Evolutionary conservation across 352 stramenopile species (phyloP).

Genomic region (Chloridella minuta): DNA sequence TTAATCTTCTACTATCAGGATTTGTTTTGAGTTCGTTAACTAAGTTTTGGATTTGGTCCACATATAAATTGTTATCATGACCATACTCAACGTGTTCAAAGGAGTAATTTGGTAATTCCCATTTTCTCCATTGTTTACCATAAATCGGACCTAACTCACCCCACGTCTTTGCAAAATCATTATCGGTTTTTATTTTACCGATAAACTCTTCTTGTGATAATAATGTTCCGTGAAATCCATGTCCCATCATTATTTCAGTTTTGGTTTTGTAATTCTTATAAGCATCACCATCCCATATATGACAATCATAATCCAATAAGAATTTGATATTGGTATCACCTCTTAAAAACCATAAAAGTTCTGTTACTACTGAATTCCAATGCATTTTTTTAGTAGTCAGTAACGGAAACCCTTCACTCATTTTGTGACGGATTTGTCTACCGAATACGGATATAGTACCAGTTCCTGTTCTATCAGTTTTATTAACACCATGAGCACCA

Average conservation of each 20-base stretch:
- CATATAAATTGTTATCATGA: no score
- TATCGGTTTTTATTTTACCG: no score
- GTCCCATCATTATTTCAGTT: no score
- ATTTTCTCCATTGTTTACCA: slow-evolving; percentile 84
- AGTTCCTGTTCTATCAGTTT: slow-evolving; percentile 81
- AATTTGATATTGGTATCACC: background rate
- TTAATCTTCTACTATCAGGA: slow-evolving; percentile 76
- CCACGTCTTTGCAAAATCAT: no score
- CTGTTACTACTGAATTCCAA: slow-evolving; percentile 33
- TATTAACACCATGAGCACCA: background rate
- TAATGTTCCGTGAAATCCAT: no score
- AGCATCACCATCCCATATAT: background rate
- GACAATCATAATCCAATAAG: background rate
- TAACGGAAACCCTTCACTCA: slow-evolving; percentile 73
- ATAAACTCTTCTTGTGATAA: no score
- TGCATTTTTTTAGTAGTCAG: slow-evolving; percentile 98
- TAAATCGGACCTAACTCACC: slow-evolving; percentile 79
- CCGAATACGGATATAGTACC: slow-evolving; percentile 93
- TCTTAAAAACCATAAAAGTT: background rate
- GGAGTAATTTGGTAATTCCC: no score
- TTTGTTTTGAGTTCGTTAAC: slow-evolving; percentile 87
- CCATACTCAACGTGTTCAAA: no score
- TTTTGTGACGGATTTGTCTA: slow-evolving; percentile 49
- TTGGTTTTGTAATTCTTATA: background rate
- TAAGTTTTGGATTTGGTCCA: slow-evolving; percentile 77